Base-by-base conservation (phyloP, 2,329 filamentous ascomycete genomes). In the Xylariaceae sp. region DNA sequence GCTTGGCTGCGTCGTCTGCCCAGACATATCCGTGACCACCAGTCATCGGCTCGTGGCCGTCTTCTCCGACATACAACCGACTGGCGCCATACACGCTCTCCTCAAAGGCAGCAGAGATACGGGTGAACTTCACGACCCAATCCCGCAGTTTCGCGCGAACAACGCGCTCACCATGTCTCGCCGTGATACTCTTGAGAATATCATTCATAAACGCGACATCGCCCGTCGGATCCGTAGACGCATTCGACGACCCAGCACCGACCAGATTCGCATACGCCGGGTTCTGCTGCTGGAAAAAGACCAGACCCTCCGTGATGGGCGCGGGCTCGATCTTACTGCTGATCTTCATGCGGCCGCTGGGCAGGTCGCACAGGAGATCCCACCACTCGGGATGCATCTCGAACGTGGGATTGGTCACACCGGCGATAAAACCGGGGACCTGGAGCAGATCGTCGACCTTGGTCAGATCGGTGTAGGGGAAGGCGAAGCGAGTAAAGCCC, bases 371-470 rank as follows among this genome's bases (percentile, higher is more conserved):
- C 10, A 99, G 81, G 8, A 99, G 77, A 74, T 99, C 94, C 94
- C 94, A 99, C 94, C 94, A 99, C 72, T 97, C 92, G 0, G 89
- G 90, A 70, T 97, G 93, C 70, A 92, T 86, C 62, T 93, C 92
- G 72, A 99, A 99, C 0, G 92, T 93, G 4, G 94, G 94, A 71
- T 99, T 99, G 1, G 93, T 99, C 47, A 99, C 94, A 59, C 94
- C 94, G 2, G 94, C 94, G 68, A 99, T 96, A 74, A 99, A 99
- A 1, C 94, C 94, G 5, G 94, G 93, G 0, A 99, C 94, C 69
- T 95, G 93, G 52, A 99, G 82, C 9, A 99, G 82, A 72, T 97
- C 94, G 66, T 99, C 94, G 61, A 99, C 92, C 76, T 99, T 99
- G 64, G 92, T 97, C 49, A 99, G 81, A 76, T 99, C 94, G 0